These are phyloP conservation scores for Vanrija sp. DNA, from an alignment of 1,284 basidiomycete genomes.

Conservation along the genomic window DNA sequence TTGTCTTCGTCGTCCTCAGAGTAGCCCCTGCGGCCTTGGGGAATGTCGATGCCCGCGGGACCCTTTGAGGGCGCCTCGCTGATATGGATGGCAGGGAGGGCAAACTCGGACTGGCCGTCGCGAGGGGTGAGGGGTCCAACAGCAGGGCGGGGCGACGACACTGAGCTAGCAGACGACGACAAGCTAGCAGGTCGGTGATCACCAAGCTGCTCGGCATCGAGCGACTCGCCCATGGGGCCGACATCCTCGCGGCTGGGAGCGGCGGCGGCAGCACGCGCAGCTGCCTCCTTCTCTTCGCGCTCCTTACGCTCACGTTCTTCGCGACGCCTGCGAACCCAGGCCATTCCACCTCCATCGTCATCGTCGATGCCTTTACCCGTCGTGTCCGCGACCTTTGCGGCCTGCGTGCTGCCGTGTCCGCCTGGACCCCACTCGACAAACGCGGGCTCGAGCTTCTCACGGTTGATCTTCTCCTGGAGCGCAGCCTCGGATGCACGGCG, in stretches of 20 bases:
- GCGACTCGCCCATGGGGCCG: background rate
- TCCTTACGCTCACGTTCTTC: constrained; percentile 39
- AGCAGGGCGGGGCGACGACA: background rate
- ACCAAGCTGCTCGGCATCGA: background rate
- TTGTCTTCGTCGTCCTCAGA: constrained; percentile 29
- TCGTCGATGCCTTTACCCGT: constrained; percentile 24
- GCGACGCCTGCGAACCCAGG: constrained; percentile 44
- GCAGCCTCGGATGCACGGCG: constrained; percentile 40
- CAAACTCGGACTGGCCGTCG: constrained; percentile 8
- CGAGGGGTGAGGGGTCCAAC: constrained; percentile 9
- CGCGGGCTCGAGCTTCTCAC: constrained; percentile 38
- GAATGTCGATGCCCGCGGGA: constrained; percentile 14
- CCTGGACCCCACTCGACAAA: constrained; percentile 46
- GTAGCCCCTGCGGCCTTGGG: constrained; percentile 15
- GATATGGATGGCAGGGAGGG: constrained; percentile 3
- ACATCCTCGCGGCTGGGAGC: background rate
- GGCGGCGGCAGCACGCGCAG: constrained; percentile 2
- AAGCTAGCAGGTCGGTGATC: constrained; percentile 4
- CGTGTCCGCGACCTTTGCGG: constrained; percentile 1
- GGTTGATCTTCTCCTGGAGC: constrained; percentile 20
- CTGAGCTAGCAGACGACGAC: constrained; percentile 2
- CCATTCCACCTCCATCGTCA: constrained; percentile 49
- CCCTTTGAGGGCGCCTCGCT: background rate
- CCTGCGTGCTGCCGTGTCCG: background rate
- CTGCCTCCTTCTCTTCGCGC: constrained; percentile 23